A percentile compares a stretch with the other conserved stretches of the same genome.
phyloP scores from a whole-genome alignment of 306 rosid species.

The Hylodesmum podocarpum region DNA sequence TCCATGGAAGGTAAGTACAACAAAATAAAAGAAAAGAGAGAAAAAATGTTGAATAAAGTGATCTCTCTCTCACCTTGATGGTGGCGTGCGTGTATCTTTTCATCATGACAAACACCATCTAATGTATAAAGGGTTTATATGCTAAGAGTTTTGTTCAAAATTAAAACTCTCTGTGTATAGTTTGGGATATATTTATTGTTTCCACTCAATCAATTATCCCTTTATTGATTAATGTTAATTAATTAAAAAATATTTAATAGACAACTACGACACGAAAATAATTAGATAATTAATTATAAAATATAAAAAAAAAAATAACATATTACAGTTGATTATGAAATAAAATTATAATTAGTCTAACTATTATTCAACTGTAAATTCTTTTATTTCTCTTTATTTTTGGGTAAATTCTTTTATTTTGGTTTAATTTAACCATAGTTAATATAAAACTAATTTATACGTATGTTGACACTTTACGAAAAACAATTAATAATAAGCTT shows the following conservation, averaged over 20 bases:
- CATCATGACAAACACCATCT: background rate
- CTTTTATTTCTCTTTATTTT: background rate
- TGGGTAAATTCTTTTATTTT: background rate
- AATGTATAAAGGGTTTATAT: no score
- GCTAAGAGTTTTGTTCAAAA: no score
- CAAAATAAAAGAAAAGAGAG: constrained; percentile 4
- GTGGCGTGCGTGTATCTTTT: background rate
- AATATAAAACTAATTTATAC: background rate
- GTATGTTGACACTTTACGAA: background rate
- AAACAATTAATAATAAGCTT: background rate
- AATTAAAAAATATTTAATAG: no score
- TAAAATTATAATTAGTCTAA: background rate
- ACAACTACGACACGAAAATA: no score
- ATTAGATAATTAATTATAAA: no score
- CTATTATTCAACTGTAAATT: background rate
- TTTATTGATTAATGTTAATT: no score
- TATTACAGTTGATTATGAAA: no score
- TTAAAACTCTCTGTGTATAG: background rate
- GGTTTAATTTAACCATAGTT: background rate
- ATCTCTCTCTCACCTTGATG: background rate
- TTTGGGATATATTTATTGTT: background rate
- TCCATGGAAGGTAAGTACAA: background rate
- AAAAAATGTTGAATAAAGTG: constrained; percentile 12
- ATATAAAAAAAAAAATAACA: no score
- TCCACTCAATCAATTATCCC: background rate